phyloP scores from a whole-genome alignment of 176 grass and related monocot genomes.

The Raddia guianensis region DNA sequence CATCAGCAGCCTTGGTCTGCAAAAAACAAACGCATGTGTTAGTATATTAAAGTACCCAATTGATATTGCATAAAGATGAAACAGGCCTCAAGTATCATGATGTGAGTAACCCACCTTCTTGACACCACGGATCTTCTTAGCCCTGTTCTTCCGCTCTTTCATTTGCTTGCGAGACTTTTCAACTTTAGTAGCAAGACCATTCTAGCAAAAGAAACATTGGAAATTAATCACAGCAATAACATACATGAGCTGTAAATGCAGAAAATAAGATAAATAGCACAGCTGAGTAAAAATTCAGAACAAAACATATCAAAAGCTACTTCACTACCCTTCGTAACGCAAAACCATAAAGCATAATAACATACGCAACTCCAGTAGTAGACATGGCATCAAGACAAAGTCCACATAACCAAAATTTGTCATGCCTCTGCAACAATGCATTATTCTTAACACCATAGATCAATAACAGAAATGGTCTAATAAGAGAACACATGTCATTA shows the following conservation, averaged over 20 bases:
- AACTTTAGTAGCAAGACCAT: constrained; percentile 75
- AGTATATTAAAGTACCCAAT: not conserved
- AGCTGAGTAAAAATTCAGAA: not conserved
- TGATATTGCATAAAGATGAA: not conserved
- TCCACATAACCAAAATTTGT: not conserved
- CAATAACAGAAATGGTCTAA: not conserved
- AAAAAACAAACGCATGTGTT: not conserved
- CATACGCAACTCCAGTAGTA: not conserved
- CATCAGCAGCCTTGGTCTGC: constrained; percentile 78
- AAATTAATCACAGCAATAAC: constrained; percentile 11
- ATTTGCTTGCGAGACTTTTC: constrained; percentile 83
- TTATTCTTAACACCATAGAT: not conserved
- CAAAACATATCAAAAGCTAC: not conserved
- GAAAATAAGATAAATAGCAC: not conserved
- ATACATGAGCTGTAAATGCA: not conserved
- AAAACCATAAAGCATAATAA: not conserved
- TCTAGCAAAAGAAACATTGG: constrained; percentile 39
- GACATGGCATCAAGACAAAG: not conserved
- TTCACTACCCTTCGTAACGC: constrained; percentile 2
- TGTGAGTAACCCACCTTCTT: constrained; percentile 61
- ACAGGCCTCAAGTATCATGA: not conserved
- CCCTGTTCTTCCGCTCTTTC: constrained; percentile 80
- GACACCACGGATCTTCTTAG: constrained; percentile 75
- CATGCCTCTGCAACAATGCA: not conserved
- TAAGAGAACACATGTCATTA: not conserved